These are phyloP conservation scores for Populus hybrid DNA, from an alignment of 441 rosid genomes.

Conservation along the genomic window DNA sequence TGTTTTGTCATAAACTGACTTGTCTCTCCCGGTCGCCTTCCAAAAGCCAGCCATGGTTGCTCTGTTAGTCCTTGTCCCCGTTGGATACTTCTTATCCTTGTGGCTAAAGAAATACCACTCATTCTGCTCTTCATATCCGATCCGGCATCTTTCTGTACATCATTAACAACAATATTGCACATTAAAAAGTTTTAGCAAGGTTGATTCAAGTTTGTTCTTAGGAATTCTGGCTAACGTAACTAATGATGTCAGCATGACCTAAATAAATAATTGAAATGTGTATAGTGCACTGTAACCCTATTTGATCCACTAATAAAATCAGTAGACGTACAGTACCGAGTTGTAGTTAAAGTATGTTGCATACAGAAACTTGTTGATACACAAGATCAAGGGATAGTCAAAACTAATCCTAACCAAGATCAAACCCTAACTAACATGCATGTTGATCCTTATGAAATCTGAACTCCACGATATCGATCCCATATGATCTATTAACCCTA, in stretches of 20 bases:
- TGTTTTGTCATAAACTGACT: conserved; percentile 73
- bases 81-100: conserved; percentile 93
- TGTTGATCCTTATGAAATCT: not conserved
- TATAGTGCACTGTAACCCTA: not conserved
- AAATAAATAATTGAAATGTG: not conserved
- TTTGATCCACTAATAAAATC: not conserved
- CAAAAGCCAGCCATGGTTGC: conserved; percentile 94
- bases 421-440: not conserved
- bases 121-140: conserved; percentile 84
- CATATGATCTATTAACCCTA: conserved; percentile 10
- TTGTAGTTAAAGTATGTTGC: not conserved
- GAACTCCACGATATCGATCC: not conserved
- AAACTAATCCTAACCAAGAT: not conserved
- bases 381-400: not conserved
- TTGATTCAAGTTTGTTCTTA: not conserved
- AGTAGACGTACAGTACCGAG: not conserved
- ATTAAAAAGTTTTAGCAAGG: not conserved
- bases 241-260: not conserved
- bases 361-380: not conserved
- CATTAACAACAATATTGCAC: not conserved
- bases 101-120: conserved; percentile 98
- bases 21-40: conserved; percentile 97
- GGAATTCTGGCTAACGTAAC: not conserved
- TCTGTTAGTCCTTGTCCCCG: conserved; percentile 89
- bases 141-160: conserved; percentile 64